Base-by-base conservation (phyloP, 192 early-diverging fungal species). In the Rhizoclosmatium globosum region DNA sequence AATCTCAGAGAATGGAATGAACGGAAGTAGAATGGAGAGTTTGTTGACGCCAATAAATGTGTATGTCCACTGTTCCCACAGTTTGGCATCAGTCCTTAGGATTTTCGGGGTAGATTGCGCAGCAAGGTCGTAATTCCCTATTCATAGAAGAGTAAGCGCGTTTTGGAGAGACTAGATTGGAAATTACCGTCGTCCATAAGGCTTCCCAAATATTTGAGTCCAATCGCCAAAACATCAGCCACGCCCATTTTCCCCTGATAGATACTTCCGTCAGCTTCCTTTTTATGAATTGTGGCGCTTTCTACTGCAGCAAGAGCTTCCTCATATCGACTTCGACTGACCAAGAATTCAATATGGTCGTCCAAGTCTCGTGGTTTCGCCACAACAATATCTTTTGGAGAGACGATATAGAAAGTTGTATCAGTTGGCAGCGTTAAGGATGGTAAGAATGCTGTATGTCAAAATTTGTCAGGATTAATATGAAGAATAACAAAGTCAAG, bases 11-110 rank as follows among this genome's bases (percentile, higher is more conserved):
- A 89, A 89, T 11, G 98, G 98, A 48, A 99, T 93, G 83, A 85
- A 88, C 50, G 87, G 89, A 0, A 92, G 87, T 66, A 97, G 92
- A 19, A 91, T 89, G 74, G 92, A 82, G 56, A 99, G 84, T 64
- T 96, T 87, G 11, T 91, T 82, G 48, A 89, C 84, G 46, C 96
- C 93, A 11, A 92, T 91, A 86, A 99, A 98, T n/a, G 82, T 88
- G 80, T 92, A 94, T 3, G 99, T 86, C 97, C 96, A 97, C 31
- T 90, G 78, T 76, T 98, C 96, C 98, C 98, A 99, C 1, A 93
- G 83, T 11, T 89, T 72, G 4, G 86, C 77, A 79, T 96, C 88
- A 2, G 79, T 74, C 0, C 90, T 85, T 48, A 99, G 85, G 46
- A 98, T 91, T 42, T 91, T 93, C 13, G 89, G 80, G 76, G 94